These are phyloP conservation scores for Shiraia sp. DNA, from an alignment of 2,329 filamentous ascomycete species.

Conservation along the genomic window DNA sequence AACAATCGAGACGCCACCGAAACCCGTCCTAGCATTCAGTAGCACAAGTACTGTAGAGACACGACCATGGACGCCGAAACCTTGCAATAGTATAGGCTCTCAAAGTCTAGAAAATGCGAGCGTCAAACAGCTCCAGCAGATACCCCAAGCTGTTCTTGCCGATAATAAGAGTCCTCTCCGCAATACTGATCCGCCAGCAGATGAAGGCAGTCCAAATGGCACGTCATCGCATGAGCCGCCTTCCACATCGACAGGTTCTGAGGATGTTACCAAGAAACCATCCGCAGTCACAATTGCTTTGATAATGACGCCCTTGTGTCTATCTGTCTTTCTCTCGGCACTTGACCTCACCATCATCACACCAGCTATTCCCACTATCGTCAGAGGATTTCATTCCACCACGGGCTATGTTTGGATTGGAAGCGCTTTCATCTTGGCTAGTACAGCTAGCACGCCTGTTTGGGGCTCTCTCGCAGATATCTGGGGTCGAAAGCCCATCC, in stretches of 20 bases:
- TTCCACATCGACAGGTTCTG: not conserved
- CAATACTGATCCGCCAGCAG: not conserved
- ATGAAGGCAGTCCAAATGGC: not conserved
- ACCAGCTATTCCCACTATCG: conserved; percentile 66
- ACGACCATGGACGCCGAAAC: not conserved
- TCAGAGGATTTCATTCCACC: conserved; percentile 62
- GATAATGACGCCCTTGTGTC: conserved; percentile 15
- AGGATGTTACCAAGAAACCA: not conserved
- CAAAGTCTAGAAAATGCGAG: not conserved
- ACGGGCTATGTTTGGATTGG: conserved; percentile 76
- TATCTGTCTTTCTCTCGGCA: conserved; percentile 32
- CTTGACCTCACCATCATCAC: conserved; percentile 59
- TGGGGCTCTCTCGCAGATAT: conserved; percentile 64
- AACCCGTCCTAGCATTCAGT: not conserved
- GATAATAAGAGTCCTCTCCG: not conserved
- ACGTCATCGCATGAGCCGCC: not conserved
- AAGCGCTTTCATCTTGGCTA: conserved; percentile 68
- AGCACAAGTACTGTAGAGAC: not conserved
- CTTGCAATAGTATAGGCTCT: not conserved
- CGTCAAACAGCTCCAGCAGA: not conserved
- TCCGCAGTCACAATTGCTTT: not conserved
- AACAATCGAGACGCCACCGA: not conserved
- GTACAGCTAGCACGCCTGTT: conserved; percentile 64
- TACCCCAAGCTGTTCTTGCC: not conserved
- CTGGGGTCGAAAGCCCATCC: conserved; percentile 57